phyloP scores from a whole-genome alignment of 139 green algal genomes.

The Pedinophyceae sp. region DNA sequence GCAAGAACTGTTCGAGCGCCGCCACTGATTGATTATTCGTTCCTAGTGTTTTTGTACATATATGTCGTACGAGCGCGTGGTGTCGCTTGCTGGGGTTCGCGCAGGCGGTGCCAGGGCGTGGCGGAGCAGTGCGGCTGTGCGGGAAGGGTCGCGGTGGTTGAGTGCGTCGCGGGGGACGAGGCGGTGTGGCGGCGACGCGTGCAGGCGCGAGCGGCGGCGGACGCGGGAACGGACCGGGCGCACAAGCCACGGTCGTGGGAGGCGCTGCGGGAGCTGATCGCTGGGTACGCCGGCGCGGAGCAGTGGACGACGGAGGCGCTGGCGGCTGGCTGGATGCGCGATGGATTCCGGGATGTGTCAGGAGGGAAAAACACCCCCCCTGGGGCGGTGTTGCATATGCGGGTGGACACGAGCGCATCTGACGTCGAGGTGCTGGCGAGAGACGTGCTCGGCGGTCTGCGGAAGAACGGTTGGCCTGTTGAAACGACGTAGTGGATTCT shows the following conservation, averaged over 20 bases:
- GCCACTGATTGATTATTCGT: conserved; percentile 7
- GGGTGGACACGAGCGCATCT: no score
- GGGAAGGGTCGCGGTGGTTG: conserved; percentile 29
- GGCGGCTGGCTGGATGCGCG: no score
- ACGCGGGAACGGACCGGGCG: not conserved
- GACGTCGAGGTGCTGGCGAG: no score
- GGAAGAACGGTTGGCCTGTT: no score
- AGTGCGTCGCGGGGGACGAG: conserved; percentile 22
- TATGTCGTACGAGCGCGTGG: not conserved
- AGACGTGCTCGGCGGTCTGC: no score
- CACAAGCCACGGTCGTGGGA: conserved; percentile 43
- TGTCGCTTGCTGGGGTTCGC: conserved; percentile 1
- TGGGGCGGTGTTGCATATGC: no score
- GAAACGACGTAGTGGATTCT: no score
- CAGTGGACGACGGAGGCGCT: no score
- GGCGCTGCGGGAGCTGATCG: conserved; percentile 22
- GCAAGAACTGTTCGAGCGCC: conserved; percentile 16
- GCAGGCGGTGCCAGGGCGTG: not conserved
- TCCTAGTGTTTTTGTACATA: not conserved
- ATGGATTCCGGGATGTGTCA: no score
- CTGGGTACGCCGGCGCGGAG: no score
- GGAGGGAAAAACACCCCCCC: no score
- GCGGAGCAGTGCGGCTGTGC: conserved; percentile 10
- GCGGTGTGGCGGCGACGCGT: conserved; percentile 27
- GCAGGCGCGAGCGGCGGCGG: conserved; percentile 16